Evolutionary conservation across 352 stramenopile species (phyloP).

Genomic region (Phytophthora pistaciae): DNA sequence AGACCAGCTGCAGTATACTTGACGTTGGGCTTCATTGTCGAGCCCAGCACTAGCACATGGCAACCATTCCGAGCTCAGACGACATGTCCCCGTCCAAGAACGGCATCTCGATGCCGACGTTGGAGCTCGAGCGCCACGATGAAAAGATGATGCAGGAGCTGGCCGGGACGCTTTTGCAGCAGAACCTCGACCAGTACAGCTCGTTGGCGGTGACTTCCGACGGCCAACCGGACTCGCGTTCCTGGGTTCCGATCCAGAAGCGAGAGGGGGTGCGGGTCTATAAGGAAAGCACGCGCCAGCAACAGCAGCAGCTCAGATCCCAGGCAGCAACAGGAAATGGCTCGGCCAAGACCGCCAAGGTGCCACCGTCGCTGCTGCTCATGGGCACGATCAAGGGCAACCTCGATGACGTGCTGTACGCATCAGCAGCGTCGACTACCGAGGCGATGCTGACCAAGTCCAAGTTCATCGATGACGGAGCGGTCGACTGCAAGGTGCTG

Average conservation of each 20-base stretch:
- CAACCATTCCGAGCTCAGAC: conserved; percentile 22
- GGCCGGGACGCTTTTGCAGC: conserved; percentile 31
- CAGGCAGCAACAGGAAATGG: conserved; percentile 33
- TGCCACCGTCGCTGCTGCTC: conserved; percentile 37
- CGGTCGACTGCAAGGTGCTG: conserved; percentile 39
- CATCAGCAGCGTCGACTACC: conserved; percentile 42
- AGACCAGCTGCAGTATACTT: not conserved
- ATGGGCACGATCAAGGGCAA: conserved; percentile 50
- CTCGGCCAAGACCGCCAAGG: conserved; percentile 14
- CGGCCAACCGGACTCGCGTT: conserved; percentile 42
- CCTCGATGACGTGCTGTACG: conserved; percentile 62
- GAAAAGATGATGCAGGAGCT: conserved; percentile 43
- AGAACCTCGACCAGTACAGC: conserved; percentile 41
- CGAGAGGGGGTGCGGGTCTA: conserved; percentile 41
- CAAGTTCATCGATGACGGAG: conserved; percentile 44
- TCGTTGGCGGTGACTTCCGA: conserved; percentile 34
- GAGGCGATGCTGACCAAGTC: conserved; percentile 45
- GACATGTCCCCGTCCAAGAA: conserved; percentile 28
- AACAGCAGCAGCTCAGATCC: conserved; percentile 30
- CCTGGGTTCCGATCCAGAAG: conserved; percentile 41
- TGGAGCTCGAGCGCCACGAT: conserved; percentile 39
- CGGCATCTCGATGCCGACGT: conserved; percentile 33
- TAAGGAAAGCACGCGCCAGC: conserved; percentile 42
- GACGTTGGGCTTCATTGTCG: conserved; percentile 20
- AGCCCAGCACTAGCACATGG: conserved; percentile 4